phyloP scores from a whole-genome alignment of 805 yeast species.

The Cyberlindnera veronae region DNA sequence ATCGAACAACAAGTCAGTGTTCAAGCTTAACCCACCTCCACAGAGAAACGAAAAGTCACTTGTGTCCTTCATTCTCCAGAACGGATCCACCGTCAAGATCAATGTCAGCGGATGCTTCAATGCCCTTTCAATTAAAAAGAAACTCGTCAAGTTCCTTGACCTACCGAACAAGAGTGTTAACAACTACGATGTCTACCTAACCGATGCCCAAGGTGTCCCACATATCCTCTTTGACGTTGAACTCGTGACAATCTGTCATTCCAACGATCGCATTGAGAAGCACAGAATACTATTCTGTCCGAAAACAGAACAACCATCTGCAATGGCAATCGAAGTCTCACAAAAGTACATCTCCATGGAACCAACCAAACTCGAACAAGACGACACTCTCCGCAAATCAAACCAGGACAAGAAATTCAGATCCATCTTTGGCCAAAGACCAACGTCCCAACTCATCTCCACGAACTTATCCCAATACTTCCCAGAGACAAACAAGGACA shows the following conservation, averaged over 20 bases:
- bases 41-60: slow-evolving; percentile 17
- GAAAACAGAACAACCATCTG: slow-evolving; percentile 58
- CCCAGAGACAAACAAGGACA: slow-evolving; percentile 73
- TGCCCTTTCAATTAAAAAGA: slow-evolving; percentile 72
- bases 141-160: slow-evolving; percentile 58
- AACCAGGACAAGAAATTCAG: slow-evolving; percentile 28
- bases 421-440: slow-evolving; percentile 77
- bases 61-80: slow-evolving; percentile 71
- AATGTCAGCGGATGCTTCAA: slow-evolving; percentile 77
- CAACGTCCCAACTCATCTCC: slow-evolving; percentile 89
- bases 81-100: slow-evolving; percentile 66
- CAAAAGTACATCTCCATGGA: slow-evolving; percentile 33
- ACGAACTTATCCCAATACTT: slow-evolving; percentile 86
- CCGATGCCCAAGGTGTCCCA: slow-evolving; percentile 39
- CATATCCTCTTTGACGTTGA: slow-evolving; percentile 70
- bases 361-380: slow-evolving; percentile 13
- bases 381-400: slow-evolving; percentile 1
- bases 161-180: slow-evolving; percentile 40
- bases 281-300: slow-evolving; percentile 67
- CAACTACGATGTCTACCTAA: slow-evolving; percentile 59
- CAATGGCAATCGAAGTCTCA: slow-evolving; percentile 54
- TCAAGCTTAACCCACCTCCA: slow-evolving; percentile 22
- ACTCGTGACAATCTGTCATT: slow-evolving; percentile 77
- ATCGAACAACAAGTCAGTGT: slow-evolving; percentile 16
- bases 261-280: slow-evolving; percentile 66